Percentiles rank a stretch among this genome's conserved stretches.
phyloP scores from a whole-genome alignment of 1,284 basidiomycete species.

The Schizophyllum amplum region DNA sequence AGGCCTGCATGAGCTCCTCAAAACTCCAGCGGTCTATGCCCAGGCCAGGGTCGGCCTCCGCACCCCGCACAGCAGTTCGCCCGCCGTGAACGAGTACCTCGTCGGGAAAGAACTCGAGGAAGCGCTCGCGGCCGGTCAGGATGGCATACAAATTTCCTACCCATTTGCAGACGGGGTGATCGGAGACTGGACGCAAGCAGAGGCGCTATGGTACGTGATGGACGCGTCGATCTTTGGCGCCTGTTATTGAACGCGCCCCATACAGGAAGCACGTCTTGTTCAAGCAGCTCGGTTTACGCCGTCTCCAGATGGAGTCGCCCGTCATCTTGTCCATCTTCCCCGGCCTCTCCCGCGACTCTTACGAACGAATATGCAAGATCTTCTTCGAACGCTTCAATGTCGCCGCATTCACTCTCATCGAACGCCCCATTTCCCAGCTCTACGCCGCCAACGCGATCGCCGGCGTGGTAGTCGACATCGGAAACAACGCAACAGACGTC shows the following conservation, averaged over 20 bases:
- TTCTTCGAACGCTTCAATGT: constrained; percentile 97
- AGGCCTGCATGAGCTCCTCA: constrained; percentile 77
- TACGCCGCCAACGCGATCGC: constrained; percentile 76
- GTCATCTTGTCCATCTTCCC: constrained; percentile 69
- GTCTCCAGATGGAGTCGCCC: constrained; percentile 83
- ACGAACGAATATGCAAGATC: constrained; percentile 75
- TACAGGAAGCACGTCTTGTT: constrained; percentile 84
- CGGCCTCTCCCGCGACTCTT: constrained; percentile 63
- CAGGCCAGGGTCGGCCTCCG: constrained; percentile 11
- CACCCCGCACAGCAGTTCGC: constrained; percentile 27
- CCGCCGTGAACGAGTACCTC: constrained; percentile 73
- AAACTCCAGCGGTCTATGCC: constrained; percentile 47
- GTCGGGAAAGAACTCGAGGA: constrained; percentile 79
- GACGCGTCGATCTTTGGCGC: neutral
- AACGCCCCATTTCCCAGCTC: constrained; percentile 78
- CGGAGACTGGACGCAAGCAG: constrained; percentile 83
- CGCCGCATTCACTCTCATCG: constrained; percentile 77
- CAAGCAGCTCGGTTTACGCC: constrained; percentile 65
- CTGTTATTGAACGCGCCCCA: constrained; percentile 5
- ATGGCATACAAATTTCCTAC: constrained; percentile 65
- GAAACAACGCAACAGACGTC: constrained; percentile 68
- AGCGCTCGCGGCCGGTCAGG: constrained; percentile 65
- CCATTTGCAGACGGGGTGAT: constrained; percentile 77
- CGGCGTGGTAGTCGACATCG: constrained; percentile 84
- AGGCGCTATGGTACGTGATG: constrained; percentile 76